Evolutionary conservation across 139 green algal genomes (phyloP).

Genomic region (Chlamydomonas applanata): DNA sequence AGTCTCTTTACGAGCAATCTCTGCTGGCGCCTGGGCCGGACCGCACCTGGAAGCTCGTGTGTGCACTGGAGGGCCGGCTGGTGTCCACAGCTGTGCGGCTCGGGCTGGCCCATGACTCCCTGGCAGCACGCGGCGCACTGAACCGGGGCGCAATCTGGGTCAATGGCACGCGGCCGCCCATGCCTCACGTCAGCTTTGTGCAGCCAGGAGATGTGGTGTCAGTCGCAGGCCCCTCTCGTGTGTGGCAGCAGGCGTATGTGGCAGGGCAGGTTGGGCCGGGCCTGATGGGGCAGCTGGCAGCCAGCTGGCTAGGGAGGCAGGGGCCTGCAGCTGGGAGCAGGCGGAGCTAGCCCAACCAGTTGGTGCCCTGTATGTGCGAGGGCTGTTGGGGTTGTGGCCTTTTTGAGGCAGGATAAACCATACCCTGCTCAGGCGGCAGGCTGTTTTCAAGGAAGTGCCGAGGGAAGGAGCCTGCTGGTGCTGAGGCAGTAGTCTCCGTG

Average conservation of each 20-base stretch:
- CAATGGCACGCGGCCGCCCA: slow-evolving; percentile 22
- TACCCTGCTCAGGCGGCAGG: no score
- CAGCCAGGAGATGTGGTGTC: slow-evolving; percentile 31
- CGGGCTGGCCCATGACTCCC: slow-evolving; percentile 29
- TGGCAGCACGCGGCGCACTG: slow-evolving; percentile 9
- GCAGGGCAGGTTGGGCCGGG: not conserved
- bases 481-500: no score
- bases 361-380: no score
- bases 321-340: no score
- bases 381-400: no score
- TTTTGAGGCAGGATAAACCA: no score
- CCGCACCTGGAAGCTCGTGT: slow-evolving; percentile 43
- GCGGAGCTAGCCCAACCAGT: no score
- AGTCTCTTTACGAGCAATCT: slow-evolving; percentile 31
- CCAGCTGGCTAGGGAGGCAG: not conserved
- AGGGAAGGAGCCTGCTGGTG: no score
- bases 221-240: not conserved
- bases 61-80: slow-evolving; percentile 38
- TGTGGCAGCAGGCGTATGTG: not conserved
- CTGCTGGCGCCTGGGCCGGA: slow-evolving; percentile 20
- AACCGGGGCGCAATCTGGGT: slow-evolving; percentile 12
- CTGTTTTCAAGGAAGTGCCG: no score
- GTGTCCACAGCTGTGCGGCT: slow-evolving; percentile 19
- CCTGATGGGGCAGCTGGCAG: slow-evolving; percentile 1
- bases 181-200: slow-evolving; percentile 13